Conservation (phyloP, 2,329 filamentous ascomycete genomes). For the Colletotrichum coccodes region DNA sequence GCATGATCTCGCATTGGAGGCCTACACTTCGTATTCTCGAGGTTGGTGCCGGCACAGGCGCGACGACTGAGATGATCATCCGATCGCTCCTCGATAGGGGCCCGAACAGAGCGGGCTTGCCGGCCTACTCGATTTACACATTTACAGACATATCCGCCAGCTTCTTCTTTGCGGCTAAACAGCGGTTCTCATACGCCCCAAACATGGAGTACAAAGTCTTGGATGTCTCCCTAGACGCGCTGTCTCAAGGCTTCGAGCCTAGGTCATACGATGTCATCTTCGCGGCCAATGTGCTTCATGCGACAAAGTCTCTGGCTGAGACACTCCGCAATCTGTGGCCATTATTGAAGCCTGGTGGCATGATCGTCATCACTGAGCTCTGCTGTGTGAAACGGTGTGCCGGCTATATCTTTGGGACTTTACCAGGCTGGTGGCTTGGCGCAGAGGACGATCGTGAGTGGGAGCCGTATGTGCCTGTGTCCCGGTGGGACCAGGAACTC, state of each 20-base stretch:
- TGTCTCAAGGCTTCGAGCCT: constrained; percentile 40
- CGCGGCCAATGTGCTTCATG: constrained; percentile 42
- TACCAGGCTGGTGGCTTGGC: constrained; percentile 49
- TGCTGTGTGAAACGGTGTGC: constrained; percentile 33
- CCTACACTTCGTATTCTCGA: constrained; percentile 46
- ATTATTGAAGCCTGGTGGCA: constrained; percentile 44
- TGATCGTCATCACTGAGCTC: constrained; percentile 33
- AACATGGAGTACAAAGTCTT: constrained; percentile 38
- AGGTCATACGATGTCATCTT: constrained; percentile 41
- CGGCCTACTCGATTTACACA: constrained; percentile 35
- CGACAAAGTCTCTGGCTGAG: constrained; percentile 35
- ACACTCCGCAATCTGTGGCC: constrained; percentile 36
- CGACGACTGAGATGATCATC: constrained; percentile 5
- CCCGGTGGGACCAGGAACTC: constrained; percentile 40
- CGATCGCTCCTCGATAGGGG: background rate
- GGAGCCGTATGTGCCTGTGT: constrained; percentile 37
- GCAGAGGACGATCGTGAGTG: constrained; percentile 37
- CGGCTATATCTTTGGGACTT: constrained; percentile 41
- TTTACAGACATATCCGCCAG: constrained; percentile 43
- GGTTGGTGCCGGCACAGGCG: constrained; percentile 26
- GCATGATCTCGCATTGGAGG: constrained; percentile 37
- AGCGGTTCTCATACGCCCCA: constrained; percentile 37
- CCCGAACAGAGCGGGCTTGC: background rate
- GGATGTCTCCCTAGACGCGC: constrained; percentile 41
- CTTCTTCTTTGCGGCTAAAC: constrained; percentile 40